Base-by-base conservation (phyloP, 352 stramenopile genomes). In the Globisporangium uncinulatum region DNA sequence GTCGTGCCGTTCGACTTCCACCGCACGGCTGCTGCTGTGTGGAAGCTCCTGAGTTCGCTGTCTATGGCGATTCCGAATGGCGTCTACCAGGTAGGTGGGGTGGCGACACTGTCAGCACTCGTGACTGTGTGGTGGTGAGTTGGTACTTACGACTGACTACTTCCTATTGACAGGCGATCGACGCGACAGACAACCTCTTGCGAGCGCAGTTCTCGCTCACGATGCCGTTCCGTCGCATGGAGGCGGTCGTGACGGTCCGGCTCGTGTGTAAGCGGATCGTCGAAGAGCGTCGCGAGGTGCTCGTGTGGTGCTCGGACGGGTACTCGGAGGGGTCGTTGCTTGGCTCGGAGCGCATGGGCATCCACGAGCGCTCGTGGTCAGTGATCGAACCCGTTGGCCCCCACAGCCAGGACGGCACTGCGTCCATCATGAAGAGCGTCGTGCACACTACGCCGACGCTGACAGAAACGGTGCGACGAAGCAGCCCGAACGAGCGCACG, bases 21-120 rank as follows among this genome's bases (percentile, higher is more conserved):
- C 6, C 21, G 11, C 15, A 59, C 54, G 3, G 24, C 4, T 8
- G 19, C 9, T 11, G 54, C 42, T 1, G 45, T 59, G 20, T 59
- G 54, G 54, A 45, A 52, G 45, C 45, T 59, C 5, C n/a, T 59
- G 43, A 59, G 45, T 10, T 39, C 39, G 42, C n/a, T 44, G 9
- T 37, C 31, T 17, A 32, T 59, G 29, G 20, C 51, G 6, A 39
- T 53, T 17, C 20, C 14, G 17, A 46, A 51, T 15, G 42, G 54
- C 21, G n/a, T 43, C 17, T 59, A 45, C 43, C 31, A 52, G 45
- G 54, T 59, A 59, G 24, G 34, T 13, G 34, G 34, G 34, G 24
- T 4, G 24, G 4, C n/a, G n/a, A n/a, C n/a, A n/a, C n/a, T n/a
- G n/a, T n/a, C n/a, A n/a, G n/a, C n/a, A n/a, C n/a, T 29, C 24